phyloP scores from a whole-genome alignment of 2,329 filamentous ascomycete species.

The Epichloe sylvatica region DNA sequence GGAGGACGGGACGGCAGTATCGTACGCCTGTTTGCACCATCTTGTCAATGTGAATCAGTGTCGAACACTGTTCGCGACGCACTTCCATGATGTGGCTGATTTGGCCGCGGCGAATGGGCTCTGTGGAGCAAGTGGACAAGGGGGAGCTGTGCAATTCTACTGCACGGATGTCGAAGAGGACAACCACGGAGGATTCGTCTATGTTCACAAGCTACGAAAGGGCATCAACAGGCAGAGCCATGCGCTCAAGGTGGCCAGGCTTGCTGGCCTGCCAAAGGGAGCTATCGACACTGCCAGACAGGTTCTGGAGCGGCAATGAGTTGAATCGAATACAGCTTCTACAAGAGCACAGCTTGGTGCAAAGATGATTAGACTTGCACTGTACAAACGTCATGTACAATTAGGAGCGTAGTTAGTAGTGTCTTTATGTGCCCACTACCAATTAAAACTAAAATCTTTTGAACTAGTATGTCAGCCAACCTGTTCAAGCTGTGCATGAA shows the following conservation, averaged over 20 bases:
- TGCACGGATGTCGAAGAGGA: slow-evolving; percentile 84
- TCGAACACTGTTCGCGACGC: slow-evolving; percentile 81
- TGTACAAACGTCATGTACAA: not conserved
- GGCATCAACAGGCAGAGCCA: slow-evolving; percentile 82
- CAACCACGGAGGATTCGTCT: slow-evolving; percentile 57
- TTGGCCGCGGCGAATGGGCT: slow-evolving; percentile 46
- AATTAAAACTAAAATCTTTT: not conserved
- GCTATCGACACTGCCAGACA: slow-evolving; percentile 54
- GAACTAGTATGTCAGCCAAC: slow-evolving; percentile 21
- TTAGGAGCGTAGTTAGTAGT: not conserved
- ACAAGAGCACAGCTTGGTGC: not conserved
- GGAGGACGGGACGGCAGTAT: slow-evolving; percentile 79
- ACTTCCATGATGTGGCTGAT: slow-evolving; percentile 78
- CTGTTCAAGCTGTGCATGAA: slow-evolving; percentile 15
- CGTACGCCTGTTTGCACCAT: slow-evolving; percentile 77
- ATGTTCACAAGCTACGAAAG: slow-evolving; percentile 66
- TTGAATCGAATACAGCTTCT: not conserved
- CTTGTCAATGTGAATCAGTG: slow-evolving; percentile 64
- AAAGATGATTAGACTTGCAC: not conserved
- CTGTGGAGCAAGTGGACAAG: slow-evolving; percentile 14
- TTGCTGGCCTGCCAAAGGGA: slow-evolving; percentile 67
- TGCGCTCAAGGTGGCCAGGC: slow-evolving; percentile 80
- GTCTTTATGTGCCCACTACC: not conserved
- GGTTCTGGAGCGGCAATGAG: slow-evolving; percentile 29
- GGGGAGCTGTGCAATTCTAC: slow-evolving; percentile 51